These are phyloP conservation scores for Tylopilus rubrobrunneus DNA, from an alignment of 768 basidiomycete species.

Conservation along the genomic window DNA sequence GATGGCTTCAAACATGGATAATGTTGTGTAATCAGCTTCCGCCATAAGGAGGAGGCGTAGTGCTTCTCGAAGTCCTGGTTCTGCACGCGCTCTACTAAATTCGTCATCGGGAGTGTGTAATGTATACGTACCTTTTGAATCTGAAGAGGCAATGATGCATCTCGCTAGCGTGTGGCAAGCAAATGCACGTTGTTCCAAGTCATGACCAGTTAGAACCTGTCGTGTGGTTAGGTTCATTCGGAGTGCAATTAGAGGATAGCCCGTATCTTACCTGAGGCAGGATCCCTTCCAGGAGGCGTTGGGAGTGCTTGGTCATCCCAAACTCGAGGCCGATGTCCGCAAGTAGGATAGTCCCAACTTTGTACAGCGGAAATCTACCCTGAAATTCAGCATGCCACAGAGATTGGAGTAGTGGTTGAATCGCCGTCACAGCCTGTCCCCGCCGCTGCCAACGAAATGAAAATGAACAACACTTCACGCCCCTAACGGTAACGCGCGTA, in stretches of 20 bases:
- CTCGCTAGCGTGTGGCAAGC: constrained; percentile 72
- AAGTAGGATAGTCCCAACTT: constrained; percentile 65
- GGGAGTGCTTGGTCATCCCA: constrained; percentile 64
- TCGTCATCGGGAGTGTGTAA: not conserved
- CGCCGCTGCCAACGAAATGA: constrained; percentile 42
- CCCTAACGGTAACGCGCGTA: constrained; percentile 27
- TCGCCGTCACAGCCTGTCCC: constrained; percentile 57
- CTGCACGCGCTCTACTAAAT: constrained; percentile 18
- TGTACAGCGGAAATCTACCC: constrained; percentile 60
- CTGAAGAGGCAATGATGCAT: constrained; percentile 62
- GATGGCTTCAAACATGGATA: constrained; percentile 57
- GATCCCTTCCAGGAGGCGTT: constrained; percentile 67
- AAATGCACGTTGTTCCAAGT: constrained; percentile 72
- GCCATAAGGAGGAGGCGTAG: constrained; percentile 58
- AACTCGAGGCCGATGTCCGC: constrained; percentile 79
- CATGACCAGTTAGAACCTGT: constrained; percentile 67
- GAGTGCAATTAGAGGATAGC: constrained; percentile 5
- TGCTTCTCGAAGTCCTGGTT: constrained; percentile 48
- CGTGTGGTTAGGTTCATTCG: not conserved
- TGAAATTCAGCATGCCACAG: constrained; percentile 82
- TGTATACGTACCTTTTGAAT: constrained; percentile 39
- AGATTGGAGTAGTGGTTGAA: constrained; percentile 65
- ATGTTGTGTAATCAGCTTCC: constrained; percentile 56
- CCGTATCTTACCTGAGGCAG: constrained; percentile 63
- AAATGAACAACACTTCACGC: not conserved